phyloP scores from a whole-genome alignment of 768 basidiomycete genomes.

The Amylocystis lapponica region DNA sequence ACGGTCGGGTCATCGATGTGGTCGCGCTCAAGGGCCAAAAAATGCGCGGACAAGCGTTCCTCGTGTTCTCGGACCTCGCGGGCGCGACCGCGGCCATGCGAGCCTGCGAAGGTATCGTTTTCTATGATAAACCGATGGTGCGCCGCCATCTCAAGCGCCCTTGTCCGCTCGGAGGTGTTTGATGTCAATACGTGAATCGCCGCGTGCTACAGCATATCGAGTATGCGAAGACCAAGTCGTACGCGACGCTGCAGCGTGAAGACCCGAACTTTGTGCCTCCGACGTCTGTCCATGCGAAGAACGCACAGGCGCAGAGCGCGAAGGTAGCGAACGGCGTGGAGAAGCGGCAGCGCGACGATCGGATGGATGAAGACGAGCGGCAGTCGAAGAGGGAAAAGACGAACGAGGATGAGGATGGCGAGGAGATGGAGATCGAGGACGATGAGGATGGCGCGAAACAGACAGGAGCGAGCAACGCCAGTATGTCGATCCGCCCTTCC shows the following conservation, averaged over 20 bases:
- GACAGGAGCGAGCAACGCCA: constrained; percentile 23
- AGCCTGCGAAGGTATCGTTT: constrained; percentile 86
- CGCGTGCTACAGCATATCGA: constrained; percentile 62
- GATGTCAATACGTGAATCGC: constrained; percentile 19
- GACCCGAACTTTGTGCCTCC: constrained; percentile 81
- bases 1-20: constrained; percentile 91
- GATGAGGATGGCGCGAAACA: constrained; percentile 54
- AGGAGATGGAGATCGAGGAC: constrained; percentile 94
- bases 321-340: constrained; percentile 22
- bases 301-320: constrained; percentile 8
- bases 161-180: constrained; percentile 21
- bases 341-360: constrained; percentile 69
- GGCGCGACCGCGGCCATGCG: constrained; percentile 90
- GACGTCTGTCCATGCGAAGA: constrained; percentile 53
- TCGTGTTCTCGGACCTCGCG: constrained; percentile 90
- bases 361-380: constrained; percentile 56
- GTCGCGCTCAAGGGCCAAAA: constrained; percentile 81
- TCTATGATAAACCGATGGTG: constrained; percentile 91
- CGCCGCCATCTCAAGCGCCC: constrained; percentile 27
- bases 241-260: constrained; percentile 73
- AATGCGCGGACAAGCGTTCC: constrained; percentile 93
- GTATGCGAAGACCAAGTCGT: constrained; percentile 87
- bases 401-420: constrained; percentile 55
- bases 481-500: no score
- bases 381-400: constrained; percentile 60